Percentiles rank a stretch among this genome's conserved stretches.
Evolutionary conservation across 257 asterid genomes (phyloP).

Genomic region (Solanum virginianum): DNA sequence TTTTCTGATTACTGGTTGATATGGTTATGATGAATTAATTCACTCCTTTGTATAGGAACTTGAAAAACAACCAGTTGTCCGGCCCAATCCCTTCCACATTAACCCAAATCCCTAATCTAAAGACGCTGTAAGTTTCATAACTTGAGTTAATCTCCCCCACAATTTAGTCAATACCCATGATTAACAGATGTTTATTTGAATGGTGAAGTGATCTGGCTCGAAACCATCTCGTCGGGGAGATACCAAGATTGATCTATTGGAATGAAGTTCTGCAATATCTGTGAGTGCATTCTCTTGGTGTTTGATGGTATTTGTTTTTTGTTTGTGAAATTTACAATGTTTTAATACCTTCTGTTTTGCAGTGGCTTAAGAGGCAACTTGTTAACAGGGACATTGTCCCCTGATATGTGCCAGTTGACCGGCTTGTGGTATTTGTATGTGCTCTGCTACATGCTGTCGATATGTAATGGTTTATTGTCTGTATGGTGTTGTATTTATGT

Average conservation of each 20-base stretch:
- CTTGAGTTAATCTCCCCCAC: neutral
- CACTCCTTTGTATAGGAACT: slow-evolving; percentile 25
- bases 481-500: neutral
- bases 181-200: neutral
- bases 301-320: neutral
- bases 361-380: slow-evolving; percentile 87
- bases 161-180: neutral
- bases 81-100: slow-evolving; percentile 96
- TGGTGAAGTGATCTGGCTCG: slow-evolving; percentile 70
- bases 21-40: neutral
- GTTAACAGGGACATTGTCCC: slow-evolving; percentile 69
- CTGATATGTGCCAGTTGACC: slow-evolving; percentile 90
- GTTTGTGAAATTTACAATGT: neutral
- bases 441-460: neutral
- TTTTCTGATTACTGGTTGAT: neutral
- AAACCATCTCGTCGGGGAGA: slow-evolving; percentile 87
- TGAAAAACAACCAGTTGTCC: slow-evolving; percentile 75
- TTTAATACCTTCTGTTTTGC: neutral
- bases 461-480: neutral
- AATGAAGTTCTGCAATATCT: slow-evolving; percentile 92
- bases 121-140: slow-evolving; percentile 60
- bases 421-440: slow-evolving; percentile 99
- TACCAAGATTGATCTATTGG: slow-evolving; percentile 92
- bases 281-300: slow-evolving; percentile 27
- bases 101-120: slow-evolving; percentile 88